Evolutionary conservation across 2,329 filamentous ascomycete species (phyloP), one percentile per base, ranked within the genome.

Genomic region (Monosporascus ibericus): DNA sequence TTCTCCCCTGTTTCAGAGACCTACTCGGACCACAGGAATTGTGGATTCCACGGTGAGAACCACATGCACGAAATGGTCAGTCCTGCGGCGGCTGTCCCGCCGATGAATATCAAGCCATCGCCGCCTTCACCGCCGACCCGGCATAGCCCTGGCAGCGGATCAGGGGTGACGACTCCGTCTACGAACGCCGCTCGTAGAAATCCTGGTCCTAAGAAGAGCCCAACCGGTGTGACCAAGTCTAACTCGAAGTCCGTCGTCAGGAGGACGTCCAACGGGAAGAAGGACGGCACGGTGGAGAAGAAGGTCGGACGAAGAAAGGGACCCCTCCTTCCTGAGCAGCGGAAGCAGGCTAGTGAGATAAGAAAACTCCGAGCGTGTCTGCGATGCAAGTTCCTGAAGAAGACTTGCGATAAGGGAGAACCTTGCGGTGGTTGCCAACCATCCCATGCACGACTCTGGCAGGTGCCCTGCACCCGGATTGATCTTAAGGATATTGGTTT

Each of bases 401-500:
- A 97, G 82, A 96, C 92, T 48, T 97, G 92, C 68, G 92, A 97
- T 72, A 96, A 95, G 77, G 92, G 92, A 58, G 92, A 96, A 75
- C 92, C 92, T 53, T 97, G 92, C 72, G 88, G 87, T 64, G 92
- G 92, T 47, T 97, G 92, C 76, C 89, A 96, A 75, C 92, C 92
- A 48, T 95, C 92, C 20, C 92, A 97, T 70, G 92, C 92, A 58
- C 86, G 92, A 58, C 79, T 97, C 49, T 97, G 92, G 92, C 92
- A 96, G 74, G 92, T 97, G 44, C 92, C 92, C 55, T 97, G 92
- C 78, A 97, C 92, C 40, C 88, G 92, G 56, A 96, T 96, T 66
- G 92, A 96, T 71, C 97, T 97, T 78, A 96, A 96, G 80, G 92
- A 97, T 65, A 95, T 97, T 65, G 89, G 85, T 44, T 96, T 95